These are phyloP conservation scores for Mitragyna speciosa DNA, from an alignment of 257 asterid genomes.

Conservation along the genomic window DNA sequence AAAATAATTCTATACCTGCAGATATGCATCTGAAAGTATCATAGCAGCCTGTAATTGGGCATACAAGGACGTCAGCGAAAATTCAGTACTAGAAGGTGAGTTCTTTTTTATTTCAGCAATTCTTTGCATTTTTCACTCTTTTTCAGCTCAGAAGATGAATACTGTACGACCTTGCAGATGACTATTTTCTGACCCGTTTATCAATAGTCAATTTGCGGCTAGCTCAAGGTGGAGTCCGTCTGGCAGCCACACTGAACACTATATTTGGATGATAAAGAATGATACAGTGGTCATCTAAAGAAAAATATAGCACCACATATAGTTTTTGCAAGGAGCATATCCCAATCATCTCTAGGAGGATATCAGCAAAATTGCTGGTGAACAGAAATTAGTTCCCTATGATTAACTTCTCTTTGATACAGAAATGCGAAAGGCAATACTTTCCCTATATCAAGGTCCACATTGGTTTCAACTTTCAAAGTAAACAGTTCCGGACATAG, in stretches of 20 bases:
- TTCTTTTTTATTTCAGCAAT: not conserved
- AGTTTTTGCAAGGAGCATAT: not conserved
- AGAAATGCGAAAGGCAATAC: too few species aligned
- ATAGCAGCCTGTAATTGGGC: slow-evolving; percentile 90
- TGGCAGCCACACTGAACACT: slow-evolving; percentile 83
- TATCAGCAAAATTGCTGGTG: not conserved
- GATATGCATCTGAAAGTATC: slow-evolving; percentile 82
- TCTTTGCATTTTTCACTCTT: not conserved
- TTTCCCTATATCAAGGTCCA: too few species aligned
- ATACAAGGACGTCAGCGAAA: slow-evolving; percentile 64
- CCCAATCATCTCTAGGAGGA: not conserved
- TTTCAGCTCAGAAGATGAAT: not conserved
- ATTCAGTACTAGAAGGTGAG: slow-evolving; percentile 65
- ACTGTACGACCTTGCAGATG: slow-evolving; percentile 47
- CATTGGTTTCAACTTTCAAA: too few species aligned
- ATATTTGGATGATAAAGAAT: slow-evolving; percentile 48
- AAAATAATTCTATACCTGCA: slow-evolving; percentile 23
- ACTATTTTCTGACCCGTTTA: slow-evolving; percentile 58
- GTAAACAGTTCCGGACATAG: too few species aligned
- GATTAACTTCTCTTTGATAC: too few species aligned
- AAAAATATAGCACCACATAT: not conserved
- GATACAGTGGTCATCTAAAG: not conserved
- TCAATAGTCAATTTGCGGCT: slow-evolving; percentile 64
- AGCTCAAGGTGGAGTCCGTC: slow-evolving; percentile 88
- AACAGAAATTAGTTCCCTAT: not conserved